Evolutionary conservation across 768 basidiomycete genomes (phyloP), one percentile per base, ranked within the genome.

Genomic region (Leccinum incarnatum): DNA sequence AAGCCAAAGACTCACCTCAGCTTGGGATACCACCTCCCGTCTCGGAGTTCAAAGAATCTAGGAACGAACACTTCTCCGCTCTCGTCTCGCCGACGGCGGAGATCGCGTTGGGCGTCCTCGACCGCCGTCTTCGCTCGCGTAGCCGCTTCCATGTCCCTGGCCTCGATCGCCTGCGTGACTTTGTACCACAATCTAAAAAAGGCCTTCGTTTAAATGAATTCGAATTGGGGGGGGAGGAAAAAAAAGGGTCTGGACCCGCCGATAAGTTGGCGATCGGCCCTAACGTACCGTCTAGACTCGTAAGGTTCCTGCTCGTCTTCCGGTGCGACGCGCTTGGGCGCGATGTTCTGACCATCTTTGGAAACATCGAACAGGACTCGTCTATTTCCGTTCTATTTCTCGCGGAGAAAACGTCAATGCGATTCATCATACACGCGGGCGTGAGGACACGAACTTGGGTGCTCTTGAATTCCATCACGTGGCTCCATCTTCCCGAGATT

Each of bases 111-210:
- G 25, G 86, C 86, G 62, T 96, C 94, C 76, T 99, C 97, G 1
- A 99, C 91, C 12, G 81, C 80, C 2, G 84, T 83, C 79, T 99
- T 99, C 51, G 93, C 92, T 27, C 83, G 83, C 4, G 95, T 97
- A 23, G 97, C 97, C 11, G 84, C 87, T 65, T 95, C 93, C 93
- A 98, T 96, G 72, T 99, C 94, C 68, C 89, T 92, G 32, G 78
- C 79, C 30, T 80, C 71, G 73, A 99, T 98, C 19, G 96, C 97
- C 17, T 80, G 76, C 25, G 97, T 98, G 46, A 99, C 76, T 49
- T 85, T 79, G 40, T 77, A 68, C 97, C 97, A 99, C 54, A 98
- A 74, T 65, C 56, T 51, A 30, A 29, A 17, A 30, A 32, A 11
- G 5, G 30, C n/a, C 9, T 40, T 32, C 50, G 12, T 51, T 51